Base-by-base conservation (phyloP, 805 yeast species). In the Wickerhamiella azyma region DNA sequence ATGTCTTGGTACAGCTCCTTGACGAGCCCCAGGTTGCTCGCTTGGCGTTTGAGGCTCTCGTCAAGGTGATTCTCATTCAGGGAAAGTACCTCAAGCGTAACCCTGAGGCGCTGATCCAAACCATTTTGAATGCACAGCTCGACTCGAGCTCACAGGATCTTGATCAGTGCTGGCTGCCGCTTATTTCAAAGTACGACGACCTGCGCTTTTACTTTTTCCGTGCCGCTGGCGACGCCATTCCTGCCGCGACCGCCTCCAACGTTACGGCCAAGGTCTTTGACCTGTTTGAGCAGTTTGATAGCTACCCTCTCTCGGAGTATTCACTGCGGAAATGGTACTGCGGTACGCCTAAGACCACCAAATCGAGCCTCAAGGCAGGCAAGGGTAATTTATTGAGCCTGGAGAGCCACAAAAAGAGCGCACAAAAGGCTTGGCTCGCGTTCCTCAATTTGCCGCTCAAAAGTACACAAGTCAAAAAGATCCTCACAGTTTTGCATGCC, bases 401-500 rank as follows among this genome's bases (percentile, higher is more conserved):
- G 5, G 52, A 65, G 3, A 57, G 70, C 37, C 85, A 79, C 61
- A 77, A 76, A 58, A 58, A 74, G 10, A 17, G 38, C 10, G 37
- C 44, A 18, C 48, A 43, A 32, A 30, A 30, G 29, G 71, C 77
- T 24, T 79, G 94, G 77, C 60, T 83, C 10, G 57, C 66, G 14
- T 60, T 76, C 4, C 66, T 92, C 53, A 41, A 48, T 16, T 68
- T 72, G 17, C 70, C 75, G 2, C 59, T 75, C 10, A 60, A 71
- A 1, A 49, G 58, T 2, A 62, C 59, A 2, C 94, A 85, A 59
- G 80, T 81, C 61, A 85, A 84, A 60, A 66, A 79, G 1, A 69
- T 80, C 5, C 66, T 89, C 47, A 64, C 76, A 4, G 71, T 86
- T 2, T 60, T 92, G 54, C 96, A 92, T 62, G 85, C 85, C 59